phyloP scores from a whole-genome alignment of 2,329 filamentous ascomycete species.

The Hypoxylon sp. region DNA sequence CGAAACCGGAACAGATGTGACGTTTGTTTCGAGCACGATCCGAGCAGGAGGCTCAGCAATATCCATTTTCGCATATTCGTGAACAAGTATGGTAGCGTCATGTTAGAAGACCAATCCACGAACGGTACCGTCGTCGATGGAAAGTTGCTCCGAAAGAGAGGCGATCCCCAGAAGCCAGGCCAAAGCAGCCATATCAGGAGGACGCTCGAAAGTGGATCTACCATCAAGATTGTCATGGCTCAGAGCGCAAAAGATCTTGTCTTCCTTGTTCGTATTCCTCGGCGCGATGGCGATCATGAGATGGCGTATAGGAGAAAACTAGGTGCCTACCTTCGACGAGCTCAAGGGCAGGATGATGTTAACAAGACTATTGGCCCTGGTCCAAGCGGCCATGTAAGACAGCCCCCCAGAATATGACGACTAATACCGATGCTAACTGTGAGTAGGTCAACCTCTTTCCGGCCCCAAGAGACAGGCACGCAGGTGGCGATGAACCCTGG shows the following conservation, averaged over 20 bases:
- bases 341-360: conserved; percentile 53
- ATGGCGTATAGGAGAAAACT: conserved; percentile 78
- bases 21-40: conserved; percentile 75
- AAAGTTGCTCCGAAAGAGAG: conserved; percentile 71
- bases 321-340: conserved; percentile 70
- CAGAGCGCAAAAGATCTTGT: conserved; percentile 72
- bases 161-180: conserved; percentile 56
- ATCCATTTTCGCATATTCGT: conserved; percentile 96
- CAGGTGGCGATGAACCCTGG: conserved; percentile 29
- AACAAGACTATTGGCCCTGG: conserved; percentile 65
- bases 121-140: conserved; percentile 93
- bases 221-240: conserved; percentile 77
- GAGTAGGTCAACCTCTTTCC: conserved; percentile 53
- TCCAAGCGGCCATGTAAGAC: conserved; percentile 63
- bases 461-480: conserved; percentile 37
- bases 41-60: conserved; percentile 85
- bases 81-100: conserved; percentile 86
- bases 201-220: conserved; percentile 79
- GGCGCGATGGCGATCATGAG: conserved; percentile 76
- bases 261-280: conserved; percentile 89
- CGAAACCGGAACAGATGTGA: conserved; percentile 82
- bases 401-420: conserved; percentile 1
- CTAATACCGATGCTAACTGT: conserved; percentile 33
- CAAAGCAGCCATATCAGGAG: conserved; percentile 61
- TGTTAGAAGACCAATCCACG: conserved; percentile 95